Conservation (phyloP, 768 basidiomycete species). For the Leucocoprinus sp. region DNA sequence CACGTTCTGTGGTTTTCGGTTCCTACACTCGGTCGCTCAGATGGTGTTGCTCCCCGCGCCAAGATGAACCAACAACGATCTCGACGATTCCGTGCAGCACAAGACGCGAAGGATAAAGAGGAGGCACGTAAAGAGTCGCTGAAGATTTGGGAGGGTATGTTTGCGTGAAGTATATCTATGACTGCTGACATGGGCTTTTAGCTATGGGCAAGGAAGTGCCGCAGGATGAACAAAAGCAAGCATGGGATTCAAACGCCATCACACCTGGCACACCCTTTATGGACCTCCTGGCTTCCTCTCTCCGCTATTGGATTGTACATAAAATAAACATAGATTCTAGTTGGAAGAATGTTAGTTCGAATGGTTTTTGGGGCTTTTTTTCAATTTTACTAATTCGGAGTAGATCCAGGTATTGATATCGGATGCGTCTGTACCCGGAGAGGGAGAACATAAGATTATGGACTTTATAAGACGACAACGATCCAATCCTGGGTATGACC, state of each 20-base stretch:
- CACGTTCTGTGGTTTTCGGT: neutral
- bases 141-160: constrained; percentile 74
- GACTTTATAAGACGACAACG: constrained; percentile 93
- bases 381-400: constrained; percentile 2
- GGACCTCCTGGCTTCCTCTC: constrained; percentile 77
- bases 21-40: constrained; percentile 28
- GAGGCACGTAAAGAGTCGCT: constrained; percentile 79
- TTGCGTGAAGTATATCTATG: neutral
- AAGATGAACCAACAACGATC: constrained; percentile 99
- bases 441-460: constrained; percentile 99
- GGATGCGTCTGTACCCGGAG: constrained; percentile 94
- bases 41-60: constrained; percentile 95
- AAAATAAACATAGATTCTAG: constrained; percentile 94
- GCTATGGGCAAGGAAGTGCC: constrained; percentile 88
- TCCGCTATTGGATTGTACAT: constrained; percentile 94
- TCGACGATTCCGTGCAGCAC: constrained; percentile 88
- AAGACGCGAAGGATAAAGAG: constrained; percentile 93
- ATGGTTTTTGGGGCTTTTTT: neutral
- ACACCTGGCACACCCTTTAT: constrained; percentile 99
- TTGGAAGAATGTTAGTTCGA: constrained; percentile 74
- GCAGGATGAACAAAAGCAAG: constrained; percentile 77
- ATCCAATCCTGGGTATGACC: constrained; percentile 79
- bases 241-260: constrained; percentile 99
- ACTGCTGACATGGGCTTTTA: constrained; percentile 19
- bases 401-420: constrained; percentile 95